Percentiles rank a stretch among this genome's conserved stretches.
phyloP scores from a whole-genome alignment of 2,329 filamentous ascomycete genomes.

The Cercospora zeae-maydis region DNA sequence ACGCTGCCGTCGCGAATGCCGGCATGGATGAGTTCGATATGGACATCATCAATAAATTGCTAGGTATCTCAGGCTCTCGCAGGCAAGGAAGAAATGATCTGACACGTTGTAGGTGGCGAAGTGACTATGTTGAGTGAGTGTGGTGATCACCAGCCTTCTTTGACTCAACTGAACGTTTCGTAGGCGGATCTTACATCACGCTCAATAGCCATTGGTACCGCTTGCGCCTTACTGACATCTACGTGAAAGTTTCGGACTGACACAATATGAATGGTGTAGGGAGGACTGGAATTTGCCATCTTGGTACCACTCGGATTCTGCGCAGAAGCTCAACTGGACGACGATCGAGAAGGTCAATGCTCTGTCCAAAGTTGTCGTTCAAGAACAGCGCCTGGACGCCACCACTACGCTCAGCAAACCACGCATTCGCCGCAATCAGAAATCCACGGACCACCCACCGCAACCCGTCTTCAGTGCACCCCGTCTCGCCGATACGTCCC shows the following conservation, averaged over 20 bases:
- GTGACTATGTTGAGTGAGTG: conserved; percentile 28
- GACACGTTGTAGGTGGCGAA: conserved; percentile 18
- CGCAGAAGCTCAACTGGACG: conserved; percentile 16
- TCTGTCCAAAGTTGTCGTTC: not conserved
- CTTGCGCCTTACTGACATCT: not conserved
- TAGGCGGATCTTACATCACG: conserved; percentile 26
- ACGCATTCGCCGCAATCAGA: not conserved
- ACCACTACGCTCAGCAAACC: not conserved
- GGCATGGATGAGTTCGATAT: conserved; percentile 31
- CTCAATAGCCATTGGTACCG: conserved; percentile 31
- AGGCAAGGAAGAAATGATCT: not conserved
- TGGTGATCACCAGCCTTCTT: not conserved
- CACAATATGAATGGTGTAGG: not conserved
- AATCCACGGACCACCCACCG: not conserved
- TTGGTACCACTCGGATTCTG: conserved; percentile 26
- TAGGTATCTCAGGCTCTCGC: conserved; percentile 11
- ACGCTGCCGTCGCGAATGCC: conserved; percentile 21
- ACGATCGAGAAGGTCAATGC: conserved; percentile 20
- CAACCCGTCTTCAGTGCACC: not conserved
- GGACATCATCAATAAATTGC: conserved; percentile 32
- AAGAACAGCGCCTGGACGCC: not conserved
- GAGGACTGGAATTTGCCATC: conserved; percentile 34
- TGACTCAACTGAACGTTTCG: not conserved
- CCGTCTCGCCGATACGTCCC: not conserved
- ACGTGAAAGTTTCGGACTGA: not conserved